Evolutionary conservation across 2,329 filamentous ascomycete genomes (phyloP).

Genomic region (Trichoderma endophyticum): DNA sequence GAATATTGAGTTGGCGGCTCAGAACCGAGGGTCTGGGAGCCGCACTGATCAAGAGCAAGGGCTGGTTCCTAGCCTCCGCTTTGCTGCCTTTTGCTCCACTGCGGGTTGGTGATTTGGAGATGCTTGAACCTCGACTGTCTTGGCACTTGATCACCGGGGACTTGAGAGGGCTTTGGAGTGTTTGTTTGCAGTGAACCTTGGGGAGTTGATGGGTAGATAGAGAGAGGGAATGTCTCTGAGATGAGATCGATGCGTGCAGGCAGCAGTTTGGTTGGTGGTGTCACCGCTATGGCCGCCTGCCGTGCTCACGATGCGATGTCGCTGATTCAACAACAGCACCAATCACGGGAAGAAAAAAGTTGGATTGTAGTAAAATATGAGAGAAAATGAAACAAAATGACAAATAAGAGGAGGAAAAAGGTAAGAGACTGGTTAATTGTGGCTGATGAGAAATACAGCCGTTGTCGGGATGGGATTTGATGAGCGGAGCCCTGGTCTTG

Average conservation of each 20-base stretch:
- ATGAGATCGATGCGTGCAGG: not conserved
- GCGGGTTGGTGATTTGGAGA: not conserved
- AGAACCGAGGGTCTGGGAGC: slow-evolving; percentile 9
- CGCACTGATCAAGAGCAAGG: slow-evolving; percentile 14
- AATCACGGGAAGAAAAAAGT: not conserved
- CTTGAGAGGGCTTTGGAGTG: not conserved
- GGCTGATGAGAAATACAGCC: not conserved
- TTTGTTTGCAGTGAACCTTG: not conserved
- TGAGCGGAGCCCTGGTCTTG: not conserved
- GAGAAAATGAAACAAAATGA: not conserved
- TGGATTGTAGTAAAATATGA: not conserved
- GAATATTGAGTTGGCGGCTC: slow-evolving; percentile 9
- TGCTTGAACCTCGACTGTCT: not conserved
- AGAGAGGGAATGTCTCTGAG: not conserved
- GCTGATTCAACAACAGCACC: not conserved
- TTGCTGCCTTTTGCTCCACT: slow-evolving; percentile 11
- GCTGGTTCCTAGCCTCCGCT: slow-evolving; percentile 8
- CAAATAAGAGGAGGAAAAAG: not conserved
- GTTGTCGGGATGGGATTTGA: not conserved
- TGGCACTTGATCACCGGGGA: not conserved
- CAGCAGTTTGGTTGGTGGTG: slow-evolving; percentile 7
- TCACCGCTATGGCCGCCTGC: not conserved
- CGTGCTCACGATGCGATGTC: not conserved
- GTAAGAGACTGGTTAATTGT: not conserved
- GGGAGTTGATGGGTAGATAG: not conserved